phyloP scores from a whole-genome alignment of 2,329 filamentous ascomycete species.

The Epichloe baconii region DNA sequence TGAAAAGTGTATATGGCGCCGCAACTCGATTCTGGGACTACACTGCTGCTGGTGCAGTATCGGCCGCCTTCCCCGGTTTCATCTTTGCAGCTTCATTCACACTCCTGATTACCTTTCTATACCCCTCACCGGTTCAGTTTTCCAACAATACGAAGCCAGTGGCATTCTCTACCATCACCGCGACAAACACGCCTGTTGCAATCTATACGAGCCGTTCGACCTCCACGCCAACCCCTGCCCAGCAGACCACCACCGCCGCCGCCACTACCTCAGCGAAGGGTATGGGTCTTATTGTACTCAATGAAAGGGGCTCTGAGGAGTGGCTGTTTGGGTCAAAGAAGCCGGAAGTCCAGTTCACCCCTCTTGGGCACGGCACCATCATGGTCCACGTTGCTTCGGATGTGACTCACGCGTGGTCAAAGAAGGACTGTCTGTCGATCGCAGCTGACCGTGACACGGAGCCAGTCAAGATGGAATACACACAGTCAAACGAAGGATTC shows the following conservation, averaged over 20 bases:
- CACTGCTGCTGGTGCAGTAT: constrained; percentile 4
- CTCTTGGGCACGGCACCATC: constrained; percentile 33
- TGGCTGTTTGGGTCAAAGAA: constrained; percentile 22
- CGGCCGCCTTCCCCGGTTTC: constrained; percentile 13
- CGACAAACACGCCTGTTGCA: constrained; percentile 8
- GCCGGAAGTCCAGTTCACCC: constrained; percentile 18
- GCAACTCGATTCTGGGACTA: constrained; percentile 1
- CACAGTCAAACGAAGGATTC: constrained; percentile 35
- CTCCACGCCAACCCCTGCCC: constrained; percentile 1
- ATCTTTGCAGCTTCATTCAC: constrained; percentile 13
- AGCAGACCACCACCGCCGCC: background rate
- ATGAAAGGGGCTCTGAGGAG: constrained; percentile 17
- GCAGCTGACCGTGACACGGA: constrained; percentile 36
- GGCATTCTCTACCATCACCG: constrained; percentile 11
- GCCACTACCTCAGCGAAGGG: constrained; percentile 8
- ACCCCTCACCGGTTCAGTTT: constrained; percentile 12
- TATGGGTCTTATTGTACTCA: constrained; percentile 18
- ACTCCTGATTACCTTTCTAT: constrained; percentile 15
- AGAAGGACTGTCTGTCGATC: constrained; percentile 39
- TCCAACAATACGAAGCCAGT: background rate
- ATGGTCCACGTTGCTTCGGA: constrained; percentile 38
- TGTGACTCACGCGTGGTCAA: constrained; percentile 42
- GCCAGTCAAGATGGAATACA: constrained; percentile 35
- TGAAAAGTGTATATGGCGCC: background rate
- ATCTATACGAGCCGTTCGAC: constrained; percentile 7